Evolutionary conservation across 164 flowering plant species (phyloP), one percentile per base, ranked within the genome.

Genomic region (Magnolia officinalis): DNA sequence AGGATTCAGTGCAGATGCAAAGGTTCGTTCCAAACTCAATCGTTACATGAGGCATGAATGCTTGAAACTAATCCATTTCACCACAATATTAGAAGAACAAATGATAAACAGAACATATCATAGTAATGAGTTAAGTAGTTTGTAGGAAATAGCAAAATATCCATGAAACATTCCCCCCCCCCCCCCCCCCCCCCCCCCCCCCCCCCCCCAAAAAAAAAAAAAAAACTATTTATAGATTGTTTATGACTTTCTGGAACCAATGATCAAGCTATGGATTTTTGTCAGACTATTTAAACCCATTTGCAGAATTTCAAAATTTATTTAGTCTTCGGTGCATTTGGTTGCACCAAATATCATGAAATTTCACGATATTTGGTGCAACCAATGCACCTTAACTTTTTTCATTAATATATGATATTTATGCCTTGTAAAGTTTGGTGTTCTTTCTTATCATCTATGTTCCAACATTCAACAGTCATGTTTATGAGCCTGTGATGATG

Each of bases 1-100:
- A 81, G 89, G 89, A 45, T 87, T 85, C 78, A 84, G 81, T 78
- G 83, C 83, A 20, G 83, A 85, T 75, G 83, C 89, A 52, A 82
- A 87, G 88, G 89, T 85, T 29, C 26, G 50, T 59, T 58, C 65
- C 67, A 6, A 11, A 16, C 63, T 55, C 29, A 29, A n/a, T 21
- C 10, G 19, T 64, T 64, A 64, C 24, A 64, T 19, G 67, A n/a
- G 14, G 21, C 21, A 64, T 19, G 9, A 19, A 55, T 55, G 16
- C 61, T 55, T 55, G 13, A 55, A 2, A 55, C 18, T 11, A 16
- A 55, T 55, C 18, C 61, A 55, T 55, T 55, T 55, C 61, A 11
- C 13, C 4, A 16, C 61, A 55, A 16, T 55, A 55, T 3, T 8
- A 55, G 61, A 55, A 11, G 61, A 55, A 16, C 13, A 55, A 55